These are phyloP conservation scores for Forsythia viridissima DNA, from an alignment of 257 asterid species.

Conservation along the genomic window DNA sequence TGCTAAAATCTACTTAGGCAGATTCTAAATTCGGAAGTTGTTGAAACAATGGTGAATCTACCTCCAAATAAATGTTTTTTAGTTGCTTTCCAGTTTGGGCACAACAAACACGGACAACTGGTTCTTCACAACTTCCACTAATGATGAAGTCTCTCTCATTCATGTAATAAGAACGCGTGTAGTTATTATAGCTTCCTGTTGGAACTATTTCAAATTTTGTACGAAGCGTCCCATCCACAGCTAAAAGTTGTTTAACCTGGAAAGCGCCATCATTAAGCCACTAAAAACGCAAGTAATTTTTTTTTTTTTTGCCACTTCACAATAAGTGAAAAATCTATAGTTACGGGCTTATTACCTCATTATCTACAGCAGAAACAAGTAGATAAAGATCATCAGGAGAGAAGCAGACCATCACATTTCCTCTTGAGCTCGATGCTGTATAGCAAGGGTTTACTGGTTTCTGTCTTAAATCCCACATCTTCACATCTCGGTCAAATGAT, in stretches of 20 bases:
- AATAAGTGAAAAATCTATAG: neutral
- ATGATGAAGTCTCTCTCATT: conserved; percentile 75
- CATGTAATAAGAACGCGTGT: conserved; percentile 88
- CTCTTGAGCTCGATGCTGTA: conserved; percentile 62
- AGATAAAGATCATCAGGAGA: conserved; percentile 86
- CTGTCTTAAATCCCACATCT: conserved; percentile 89
- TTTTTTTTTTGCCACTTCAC: neutral
- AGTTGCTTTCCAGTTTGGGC: neutral
- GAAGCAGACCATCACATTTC: conserved; percentile 88
- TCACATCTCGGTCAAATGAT: conserved; percentile 73
- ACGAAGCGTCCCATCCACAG: conserved; percentile 73
- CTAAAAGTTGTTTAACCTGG: conserved; percentile 74
- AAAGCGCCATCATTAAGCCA: neutral
- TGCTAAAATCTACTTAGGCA: neutral
- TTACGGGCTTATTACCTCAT: conserved; percentile 56
- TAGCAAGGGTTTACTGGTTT: conserved; percentile 61
- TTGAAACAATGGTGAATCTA: neutral
- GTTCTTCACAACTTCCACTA: conserved; percentile 52
- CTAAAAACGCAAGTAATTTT: neutral
- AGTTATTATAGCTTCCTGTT: conserved; percentile 66
- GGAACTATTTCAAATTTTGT: conserved; percentile 69
- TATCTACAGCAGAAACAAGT: conserved; percentile 80
- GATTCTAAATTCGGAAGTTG: conserved; percentile 1
- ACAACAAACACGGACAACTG: conserved; percentile 37
- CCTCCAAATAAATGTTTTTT: neutral